Evolutionary conservation across 495 filamentous ascomycete species (phyloP).

Genomic region (Neurospora sp.): DNA sequence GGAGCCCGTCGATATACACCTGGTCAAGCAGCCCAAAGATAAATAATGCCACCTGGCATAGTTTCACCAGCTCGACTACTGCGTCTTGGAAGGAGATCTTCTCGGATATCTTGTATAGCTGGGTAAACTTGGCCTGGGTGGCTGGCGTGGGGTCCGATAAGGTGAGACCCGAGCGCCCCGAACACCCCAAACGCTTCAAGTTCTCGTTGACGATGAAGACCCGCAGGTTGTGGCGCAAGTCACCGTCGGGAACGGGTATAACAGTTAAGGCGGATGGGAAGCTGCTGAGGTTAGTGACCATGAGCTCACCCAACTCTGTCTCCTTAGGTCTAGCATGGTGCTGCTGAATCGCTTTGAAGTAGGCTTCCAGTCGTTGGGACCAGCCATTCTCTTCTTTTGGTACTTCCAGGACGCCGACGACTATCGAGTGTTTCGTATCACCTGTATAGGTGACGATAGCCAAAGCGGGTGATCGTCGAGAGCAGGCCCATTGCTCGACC

Average conservation of each 20-base stretch:
- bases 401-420: constrained; percentile 74
- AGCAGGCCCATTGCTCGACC: constrained; percentile 97
- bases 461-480: constrained; percentile 78
- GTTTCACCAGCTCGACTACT: constrained; percentile 81
- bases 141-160: constrained; percentile 64
- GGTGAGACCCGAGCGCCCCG: constrained; percentile 77
- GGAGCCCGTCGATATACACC: constrained; percentile 85
- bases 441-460: constrained; percentile 93
- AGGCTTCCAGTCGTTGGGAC: constrained; percentile 67
- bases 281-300: constrained; percentile 85
- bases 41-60: constrained; percentile 82
- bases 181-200: constrained; percentile 84
- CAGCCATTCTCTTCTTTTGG: constrained; percentile 72
- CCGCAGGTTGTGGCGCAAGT: constrained; percentile 67
- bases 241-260: constrained; percentile 78
- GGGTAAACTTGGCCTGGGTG: constrained; percentile 83
- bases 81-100: constrained; percentile 63
- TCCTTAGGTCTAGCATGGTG: constrained; percentile 77
- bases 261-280: constrained; percentile 87
- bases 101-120: constrained; percentile 79
- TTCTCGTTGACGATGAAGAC: constrained; percentile 93
- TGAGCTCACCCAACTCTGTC: constrained; percentile 71
- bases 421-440: constrained; percentile 63
- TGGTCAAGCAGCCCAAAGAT: constrained; percentile 78
- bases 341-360: constrained; percentile 76